A percentile compares a stretch with the other conserved stretches of the same genome.
Conservation (phyloP, 148 eudicot genomes). For the Rheum nobile region DNA sequence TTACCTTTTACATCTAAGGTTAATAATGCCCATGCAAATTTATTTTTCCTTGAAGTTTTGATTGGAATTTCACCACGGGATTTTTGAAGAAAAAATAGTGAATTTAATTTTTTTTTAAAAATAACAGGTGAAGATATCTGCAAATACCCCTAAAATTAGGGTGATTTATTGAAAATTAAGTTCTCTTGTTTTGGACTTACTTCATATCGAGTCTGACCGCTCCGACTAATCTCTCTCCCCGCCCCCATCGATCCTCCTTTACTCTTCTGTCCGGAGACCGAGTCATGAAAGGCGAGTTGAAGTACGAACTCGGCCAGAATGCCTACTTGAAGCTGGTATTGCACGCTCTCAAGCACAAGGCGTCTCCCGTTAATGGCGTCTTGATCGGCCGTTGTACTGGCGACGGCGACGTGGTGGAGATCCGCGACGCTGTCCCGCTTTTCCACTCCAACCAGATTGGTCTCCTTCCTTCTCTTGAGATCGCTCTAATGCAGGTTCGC, state of each 20-base stretch:
- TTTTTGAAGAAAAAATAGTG: too few relatives aligned
- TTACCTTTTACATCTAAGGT: too few relatives aligned
- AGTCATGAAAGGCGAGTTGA: neutral
- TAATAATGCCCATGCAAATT: too few relatives aligned
- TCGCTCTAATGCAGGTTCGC: neutral
- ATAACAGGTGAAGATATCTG: neutral
- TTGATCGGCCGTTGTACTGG: slow-evolving; percentile 12
- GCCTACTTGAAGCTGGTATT: slow-evolving; percentile 2
- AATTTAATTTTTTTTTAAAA: neutral
- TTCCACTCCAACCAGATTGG: slow-evolving; percentile 3
- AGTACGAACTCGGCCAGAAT: slow-evolving; percentile 3
- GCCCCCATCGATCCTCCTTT: neutral
- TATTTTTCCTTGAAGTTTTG: too few relatives aligned
- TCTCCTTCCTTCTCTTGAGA: slow-evolving; percentile 5
- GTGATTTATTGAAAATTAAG: neutral
- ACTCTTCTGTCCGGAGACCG: neutral
- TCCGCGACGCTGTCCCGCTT: neutral
- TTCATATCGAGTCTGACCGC: neutral
- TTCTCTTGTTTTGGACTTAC: neutral
- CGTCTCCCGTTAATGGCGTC: slow-evolving; percentile 2
- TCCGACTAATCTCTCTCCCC: neutral
- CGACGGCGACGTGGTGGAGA: slow-evolving; percentile 4
- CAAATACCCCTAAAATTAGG: neutral
- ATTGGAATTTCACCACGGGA: too few relatives aligned
- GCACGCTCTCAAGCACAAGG: slow-evolving; percentile 4